These are phyloP conservation scores for Inosperma sp. DNA, from an alignment of 768 basidiomycete genomes.

Conservation along the genomic window DNA sequence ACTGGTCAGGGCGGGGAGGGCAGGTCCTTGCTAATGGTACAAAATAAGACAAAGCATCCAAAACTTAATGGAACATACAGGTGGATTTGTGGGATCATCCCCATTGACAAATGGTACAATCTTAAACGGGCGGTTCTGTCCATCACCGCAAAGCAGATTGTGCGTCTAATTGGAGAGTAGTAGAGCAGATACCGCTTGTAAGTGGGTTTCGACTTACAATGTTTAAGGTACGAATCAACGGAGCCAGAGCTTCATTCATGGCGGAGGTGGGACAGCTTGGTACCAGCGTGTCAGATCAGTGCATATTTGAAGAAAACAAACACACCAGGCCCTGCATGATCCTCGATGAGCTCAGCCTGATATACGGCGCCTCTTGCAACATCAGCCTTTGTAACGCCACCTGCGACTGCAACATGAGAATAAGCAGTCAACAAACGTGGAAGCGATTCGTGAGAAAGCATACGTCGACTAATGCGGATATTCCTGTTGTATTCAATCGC, in stretches of 20 bases:
- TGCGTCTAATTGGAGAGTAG: background rate
- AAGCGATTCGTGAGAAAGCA: background rate
- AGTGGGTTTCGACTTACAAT: background rate
- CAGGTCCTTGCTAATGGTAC: background rate
- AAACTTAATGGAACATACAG: background rate
- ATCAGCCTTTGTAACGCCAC: background rate
- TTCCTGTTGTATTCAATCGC: background rate
- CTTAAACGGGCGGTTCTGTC: background rate
- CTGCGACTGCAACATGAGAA: background rate
- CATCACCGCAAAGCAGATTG: background rate
- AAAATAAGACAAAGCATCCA: background rate
- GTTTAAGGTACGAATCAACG: background rate
- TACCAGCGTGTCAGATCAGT: background rate
- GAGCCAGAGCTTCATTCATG: background rate
- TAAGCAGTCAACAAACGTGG: background rate
- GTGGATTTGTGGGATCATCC: background rate
- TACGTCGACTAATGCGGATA: background rate
- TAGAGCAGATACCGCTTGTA: background rate
- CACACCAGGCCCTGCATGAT: background rate
- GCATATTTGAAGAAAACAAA: background rate
- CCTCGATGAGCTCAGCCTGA: background rate
- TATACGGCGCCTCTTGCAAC: background rate
- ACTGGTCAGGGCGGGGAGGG: background rate
- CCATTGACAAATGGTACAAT: background rate
- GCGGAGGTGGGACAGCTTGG: slow-evolving; percentile 1